A percentile compares a stretch with the other conserved stretches of the same genome.
phyloP scores from a whole-genome alignment of 495 filamentous ascomycete species.

The Penicillium odoratum region DNA sequence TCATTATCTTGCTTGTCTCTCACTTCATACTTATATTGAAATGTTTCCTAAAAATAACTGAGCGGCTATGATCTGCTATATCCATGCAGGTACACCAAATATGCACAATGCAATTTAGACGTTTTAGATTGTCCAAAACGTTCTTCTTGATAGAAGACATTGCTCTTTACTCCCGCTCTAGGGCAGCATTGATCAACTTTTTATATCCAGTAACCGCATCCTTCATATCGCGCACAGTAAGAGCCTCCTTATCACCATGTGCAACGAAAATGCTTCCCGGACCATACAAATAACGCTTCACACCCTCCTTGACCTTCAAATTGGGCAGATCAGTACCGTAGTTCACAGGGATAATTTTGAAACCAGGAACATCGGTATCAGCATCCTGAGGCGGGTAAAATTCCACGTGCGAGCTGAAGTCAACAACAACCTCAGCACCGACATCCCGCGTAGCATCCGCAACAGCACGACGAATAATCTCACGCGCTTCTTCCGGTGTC shows the following conservation, averaged over 20 bases:
- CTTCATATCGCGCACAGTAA: constrained; percentile 68
- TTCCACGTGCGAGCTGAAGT: constrained; percentile 45
- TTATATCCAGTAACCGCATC: constrained; percentile 71
- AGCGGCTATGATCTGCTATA: not conserved
- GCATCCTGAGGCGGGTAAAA: constrained; percentile 76
- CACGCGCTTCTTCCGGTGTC: constrained; percentile 52
- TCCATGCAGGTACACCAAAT: not conserved
- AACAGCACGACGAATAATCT: constrained; percentile 56
- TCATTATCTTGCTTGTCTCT: too few species aligned
- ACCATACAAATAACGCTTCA: constrained; percentile 85
- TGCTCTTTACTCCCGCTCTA: constrained; percentile 28
- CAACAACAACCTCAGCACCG: constrained; percentile 60
- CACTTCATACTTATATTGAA: too few species aligned
- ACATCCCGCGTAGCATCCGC: constrained; percentile 56
- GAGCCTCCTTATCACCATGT: constrained; percentile 79
- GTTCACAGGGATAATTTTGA: constrained; percentile 76
- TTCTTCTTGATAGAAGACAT: not conserved
- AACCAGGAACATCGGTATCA: constrained; percentile 78
- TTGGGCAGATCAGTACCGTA: constrained; percentile 93
- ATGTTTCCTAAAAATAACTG: too few species aligned
- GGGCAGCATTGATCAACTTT: constrained; percentile 62
- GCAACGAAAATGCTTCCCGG: constrained; percentile 88
- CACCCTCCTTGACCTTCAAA: constrained; percentile 50
- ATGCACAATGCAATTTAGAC: not conserved
- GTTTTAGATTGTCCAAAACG: not conserved